Evolutionary conservation across 768 basidiomycete genomes (phyloP).

Genomic region (Brasilioporus rufonigricans): DNA sequence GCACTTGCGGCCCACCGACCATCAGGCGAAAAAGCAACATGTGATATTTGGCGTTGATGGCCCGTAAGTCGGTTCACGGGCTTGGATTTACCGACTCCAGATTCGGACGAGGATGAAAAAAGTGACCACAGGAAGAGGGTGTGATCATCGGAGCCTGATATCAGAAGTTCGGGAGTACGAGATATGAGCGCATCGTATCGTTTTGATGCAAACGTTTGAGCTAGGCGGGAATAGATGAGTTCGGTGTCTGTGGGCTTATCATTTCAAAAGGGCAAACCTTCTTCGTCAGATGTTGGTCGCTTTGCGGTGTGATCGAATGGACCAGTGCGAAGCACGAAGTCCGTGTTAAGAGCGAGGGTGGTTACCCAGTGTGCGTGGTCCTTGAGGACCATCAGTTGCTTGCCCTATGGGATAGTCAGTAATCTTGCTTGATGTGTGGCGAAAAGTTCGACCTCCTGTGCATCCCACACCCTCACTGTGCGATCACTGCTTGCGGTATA

Average conservation of each 20-base stretch:
- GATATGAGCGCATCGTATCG: conserved; percentile 74
- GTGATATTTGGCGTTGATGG: conserved; percentile 92
- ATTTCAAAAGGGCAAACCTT: conserved; percentile 52
- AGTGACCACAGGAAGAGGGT: conserved; percentile 95
- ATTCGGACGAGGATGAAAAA: conserved; percentile 47
- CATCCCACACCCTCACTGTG: conserved; percentile 94
- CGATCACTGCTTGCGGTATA: conserved; percentile 96
- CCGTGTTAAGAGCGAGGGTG: conserved; percentile 91
- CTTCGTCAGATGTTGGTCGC: conserved; percentile 73
- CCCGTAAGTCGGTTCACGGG: conserved; percentile 82
- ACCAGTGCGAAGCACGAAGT: conserved; percentile 91
- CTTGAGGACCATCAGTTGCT: conserved; percentile 77
- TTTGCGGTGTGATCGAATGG: conserved; percentile 90
- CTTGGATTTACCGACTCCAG: conserved; percentile 51
- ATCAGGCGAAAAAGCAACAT: conserved; percentile 94
- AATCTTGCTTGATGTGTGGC: not conserved
- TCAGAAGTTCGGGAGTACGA: conserved; percentile 72
- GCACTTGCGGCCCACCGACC: conserved; percentile 90
- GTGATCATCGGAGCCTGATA: conserved; percentile 97
- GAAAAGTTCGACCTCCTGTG: conserved; percentile 55
- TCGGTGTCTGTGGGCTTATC: not conserved
- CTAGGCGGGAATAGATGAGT: conserved; percentile 36
- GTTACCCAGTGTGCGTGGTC: conserved; percentile 99
- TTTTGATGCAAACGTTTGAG: conserved; percentile 68
- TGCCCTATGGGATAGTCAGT: conserved; percentile 54